Conservation (phyloP, 768 basidiomycete species). For the Agrocybe praecox region DNA sequence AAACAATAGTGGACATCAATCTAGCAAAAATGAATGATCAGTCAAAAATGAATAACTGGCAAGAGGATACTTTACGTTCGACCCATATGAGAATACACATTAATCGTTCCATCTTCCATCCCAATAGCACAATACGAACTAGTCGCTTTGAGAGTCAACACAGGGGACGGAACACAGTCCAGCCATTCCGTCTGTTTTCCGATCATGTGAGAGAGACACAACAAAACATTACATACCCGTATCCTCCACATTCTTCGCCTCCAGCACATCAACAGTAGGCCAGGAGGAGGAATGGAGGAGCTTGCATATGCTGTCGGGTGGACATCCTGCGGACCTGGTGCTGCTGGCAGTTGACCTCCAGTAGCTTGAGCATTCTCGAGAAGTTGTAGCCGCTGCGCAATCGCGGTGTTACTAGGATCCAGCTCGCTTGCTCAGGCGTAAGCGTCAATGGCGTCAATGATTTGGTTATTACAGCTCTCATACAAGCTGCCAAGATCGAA, state of each 20-base stretch:
- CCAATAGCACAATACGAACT: constrained; percentile 72
- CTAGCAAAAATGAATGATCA: constrained; percentile 39
- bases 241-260: constrained; percentile 77
- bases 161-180: constrained; percentile 81
- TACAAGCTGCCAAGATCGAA: constrained; percentile 97
- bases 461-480: constrained; percentile 98
- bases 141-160: constrained; percentile 68
- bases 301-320: constrained; percentile 94
- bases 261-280: constrained; percentile 69
- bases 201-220: constrained; percentile 51
- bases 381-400: constrained; percentile 78
- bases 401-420: constrained; percentile 82
- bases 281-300: constrained; percentile 70
- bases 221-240: constrained; percentile 42
- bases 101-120: constrained; percentile 77
- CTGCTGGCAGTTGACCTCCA: constrained; percentile 77
- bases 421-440: constrained; percentile 95
- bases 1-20: constrained; percentile 71
- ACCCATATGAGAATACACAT: constrained; percentile 83
- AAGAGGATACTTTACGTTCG: constrained; percentile 54
- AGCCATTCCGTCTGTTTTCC: constrained; percentile 83
- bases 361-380: constrained; percentile 80
- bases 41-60: background rate
- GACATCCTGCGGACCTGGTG: constrained; percentile 93
- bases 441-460: constrained; percentile 97